Evolutionary conservation across 345 rosid species (phyloP).

Genomic region (Euphorbia tirucalli): DNA sequence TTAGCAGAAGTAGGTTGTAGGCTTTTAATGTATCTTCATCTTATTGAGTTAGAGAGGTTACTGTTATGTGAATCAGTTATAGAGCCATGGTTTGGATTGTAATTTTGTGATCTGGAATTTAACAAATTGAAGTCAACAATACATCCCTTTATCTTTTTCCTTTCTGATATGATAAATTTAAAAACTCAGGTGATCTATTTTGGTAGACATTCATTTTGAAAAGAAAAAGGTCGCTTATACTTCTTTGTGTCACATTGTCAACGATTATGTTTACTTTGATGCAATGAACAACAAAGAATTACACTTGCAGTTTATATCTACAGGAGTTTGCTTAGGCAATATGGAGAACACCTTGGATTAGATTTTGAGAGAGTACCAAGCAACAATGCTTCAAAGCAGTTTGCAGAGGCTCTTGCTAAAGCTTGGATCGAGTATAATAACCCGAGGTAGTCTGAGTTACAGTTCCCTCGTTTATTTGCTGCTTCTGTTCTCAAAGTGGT

Average conservation of each 20-base stretch:
- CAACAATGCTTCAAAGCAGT: conserved; percentile 46
- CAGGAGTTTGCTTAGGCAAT: conserved; percentile 68
- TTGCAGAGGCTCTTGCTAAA: conserved; percentile 75
- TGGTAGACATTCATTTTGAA: not conserved
- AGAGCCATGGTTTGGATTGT: not conserved
- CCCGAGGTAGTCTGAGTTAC: conserved; percentile 49
- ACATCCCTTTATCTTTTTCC: no score
- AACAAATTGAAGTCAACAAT: not conserved
- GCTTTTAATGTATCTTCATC: not conserved
- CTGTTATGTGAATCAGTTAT: not conserved
- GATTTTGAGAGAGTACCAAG: conserved; percentile 61
- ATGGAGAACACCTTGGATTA: conserved; percentile 67
- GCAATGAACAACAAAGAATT: not conserved
- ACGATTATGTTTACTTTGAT: not conserved
- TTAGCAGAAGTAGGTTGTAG: not conserved
- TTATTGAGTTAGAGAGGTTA: not conserved
- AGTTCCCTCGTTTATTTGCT: not conserved
- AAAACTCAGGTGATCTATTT: no score
- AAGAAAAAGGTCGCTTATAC: not conserved
- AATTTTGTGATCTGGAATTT: not conserved
- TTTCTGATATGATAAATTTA: no score
- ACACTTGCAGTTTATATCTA: conserved; percentile 17
- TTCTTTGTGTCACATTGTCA: not conserved
- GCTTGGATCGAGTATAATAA: conserved; percentile 86
- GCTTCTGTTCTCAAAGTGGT: conserved; percentile 7